These are phyloP conservation scores for Aspergillus luchuensis DNA, from an alignment of 2,329 filamentous ascomycete species.

Conservation along the genomic window DNA sequence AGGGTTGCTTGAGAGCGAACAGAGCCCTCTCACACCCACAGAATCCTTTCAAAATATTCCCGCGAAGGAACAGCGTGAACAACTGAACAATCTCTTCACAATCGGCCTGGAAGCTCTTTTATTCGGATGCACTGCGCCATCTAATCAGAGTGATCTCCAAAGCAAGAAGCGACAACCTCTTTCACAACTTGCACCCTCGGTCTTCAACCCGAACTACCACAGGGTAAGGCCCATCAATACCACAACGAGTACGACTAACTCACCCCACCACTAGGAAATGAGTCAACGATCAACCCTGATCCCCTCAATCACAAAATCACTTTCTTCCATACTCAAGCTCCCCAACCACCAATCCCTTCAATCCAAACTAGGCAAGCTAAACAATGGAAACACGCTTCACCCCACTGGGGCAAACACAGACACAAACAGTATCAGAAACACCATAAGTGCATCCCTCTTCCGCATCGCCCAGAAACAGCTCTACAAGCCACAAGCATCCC, in stretches of 20 bases:
- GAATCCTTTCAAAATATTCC: not conserved
- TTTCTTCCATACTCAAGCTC: conserved; percentile 33
- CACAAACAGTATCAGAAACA: conserved; percentile 15
- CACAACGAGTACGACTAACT: not conserved
- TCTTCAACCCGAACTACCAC: conserved; percentile 35
- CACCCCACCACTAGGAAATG: conserved; percentile 31
- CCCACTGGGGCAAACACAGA: not conserved
- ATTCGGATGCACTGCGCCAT: conserved; percentile 1
- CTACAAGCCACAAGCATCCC: conserved; percentile 19
- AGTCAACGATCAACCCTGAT: conserved; percentile 39
- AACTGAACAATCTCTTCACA: conserved; percentile 26
- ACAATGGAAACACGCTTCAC: not conserved
- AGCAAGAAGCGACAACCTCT: conserved; percentile 21
- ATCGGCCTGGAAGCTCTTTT: conserved; percentile 24
- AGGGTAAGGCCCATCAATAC: conserved; percentile 24
- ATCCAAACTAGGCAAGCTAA: conserved; percentile 17
- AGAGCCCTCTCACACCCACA: not conserved
- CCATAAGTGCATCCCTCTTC: conserved; percentile 37
- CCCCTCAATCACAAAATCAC: conserved; percentile 37
- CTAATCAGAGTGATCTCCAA: not conserved
- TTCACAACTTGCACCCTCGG: conserved; percentile 28
- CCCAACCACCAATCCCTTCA: conserved; percentile 19
- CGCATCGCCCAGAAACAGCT: conserved; percentile 32
- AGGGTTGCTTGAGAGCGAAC: not conserved
- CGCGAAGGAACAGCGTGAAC: not conserved